phyloP scores from a whole-genome alignment of 352 stramenopile genomes.

The Phytophthora sansomeana region DNA sequence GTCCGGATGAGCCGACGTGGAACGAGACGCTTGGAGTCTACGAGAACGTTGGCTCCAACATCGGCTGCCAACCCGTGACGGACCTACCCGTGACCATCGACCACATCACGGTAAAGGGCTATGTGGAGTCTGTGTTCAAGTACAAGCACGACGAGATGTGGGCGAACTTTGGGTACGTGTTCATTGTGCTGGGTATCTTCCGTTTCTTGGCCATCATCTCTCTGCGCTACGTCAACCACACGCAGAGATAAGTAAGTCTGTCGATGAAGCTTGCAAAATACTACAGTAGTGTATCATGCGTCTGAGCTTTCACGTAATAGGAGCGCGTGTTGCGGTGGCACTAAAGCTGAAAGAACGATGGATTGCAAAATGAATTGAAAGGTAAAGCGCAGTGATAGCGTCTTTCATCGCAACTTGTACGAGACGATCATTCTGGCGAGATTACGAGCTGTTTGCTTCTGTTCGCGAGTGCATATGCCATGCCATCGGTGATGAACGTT shows the following conservation, averaged over 20 bases:
- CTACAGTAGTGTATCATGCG: too few relatives aligned
- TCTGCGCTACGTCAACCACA: conserved; percentile 54
- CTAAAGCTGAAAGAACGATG: too few relatives aligned
- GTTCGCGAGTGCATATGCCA: background rate
- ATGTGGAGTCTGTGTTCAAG: conserved; percentile 32
- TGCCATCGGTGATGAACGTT: background rate
- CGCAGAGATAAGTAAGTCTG: conserved; percentile 41
- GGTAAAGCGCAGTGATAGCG: too few relatives aligned
- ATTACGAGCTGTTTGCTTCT: conserved; percentile 13
- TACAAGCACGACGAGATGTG: conserved; percentile 46
- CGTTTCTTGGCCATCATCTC: conserved; percentile 37
- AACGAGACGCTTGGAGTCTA: conserved; percentile 23
- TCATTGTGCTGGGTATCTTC: conserved; percentile 42
- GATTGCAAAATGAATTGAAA: too few relatives aligned
- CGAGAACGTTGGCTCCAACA: conserved; percentile 9
- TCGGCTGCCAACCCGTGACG: conserved; percentile 9
- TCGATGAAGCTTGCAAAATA: background rate
- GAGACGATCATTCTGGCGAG: background rate
- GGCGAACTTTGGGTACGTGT: conserved; percentile 35
- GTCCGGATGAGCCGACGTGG: conserved; percentile 33
- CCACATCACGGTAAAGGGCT: conserved; percentile 32
- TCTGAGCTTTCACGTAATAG: background rate
- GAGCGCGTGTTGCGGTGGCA: too few relatives aligned
- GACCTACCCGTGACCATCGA: conserved; percentile 14
- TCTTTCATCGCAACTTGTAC: background rate